A percentile compares a stretch with the other conserved stretches of the same genome.
Conservation (phyloP, 192 early-diverging fungal genomes). For the Chytriomyces sp. region DNA sequence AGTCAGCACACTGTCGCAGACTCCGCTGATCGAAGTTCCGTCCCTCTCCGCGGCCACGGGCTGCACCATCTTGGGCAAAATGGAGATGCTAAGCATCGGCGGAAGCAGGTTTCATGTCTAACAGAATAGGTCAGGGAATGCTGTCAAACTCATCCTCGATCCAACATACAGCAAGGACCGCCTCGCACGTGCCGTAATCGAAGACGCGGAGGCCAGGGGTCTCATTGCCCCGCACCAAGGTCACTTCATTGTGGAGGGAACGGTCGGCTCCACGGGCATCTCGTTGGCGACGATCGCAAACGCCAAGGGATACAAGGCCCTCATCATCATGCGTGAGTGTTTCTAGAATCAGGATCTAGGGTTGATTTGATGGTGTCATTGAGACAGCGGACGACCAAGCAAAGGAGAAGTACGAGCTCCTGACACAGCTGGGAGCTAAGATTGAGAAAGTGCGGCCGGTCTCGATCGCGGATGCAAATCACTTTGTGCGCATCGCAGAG, state of each 20-base stretch:
- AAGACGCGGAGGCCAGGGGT: constrained; percentile 71
- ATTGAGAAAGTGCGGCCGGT: constrained; percentile 92
- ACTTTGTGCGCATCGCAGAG: constrained; percentile 91
- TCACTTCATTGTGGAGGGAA: constrained; percentile 90
- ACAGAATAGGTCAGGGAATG: neutral
- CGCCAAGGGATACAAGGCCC: constrained; percentile 88
- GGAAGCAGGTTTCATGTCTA: constrained; percentile 48
- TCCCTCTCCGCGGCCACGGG: constrained; percentile 88
- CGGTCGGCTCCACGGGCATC: constrained; percentile 94
- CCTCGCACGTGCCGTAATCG: constrained; percentile 84
- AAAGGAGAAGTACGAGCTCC: constrained; percentile 81
- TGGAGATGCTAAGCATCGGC: constrained; percentile 89
- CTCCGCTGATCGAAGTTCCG: constrained; percentile 83
- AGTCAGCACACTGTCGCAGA: constrained; percentile 40
- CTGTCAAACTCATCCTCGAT: neutral
- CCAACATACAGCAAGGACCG: constrained; percentile 73
- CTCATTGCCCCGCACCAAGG: constrained; percentile 72
- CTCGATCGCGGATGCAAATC: constrained; percentile 85
- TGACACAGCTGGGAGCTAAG: constrained; percentile 79
- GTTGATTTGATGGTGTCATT: neutral
- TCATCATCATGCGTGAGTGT: constrained; percentile 98
- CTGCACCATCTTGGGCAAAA: constrained; percentile 73
- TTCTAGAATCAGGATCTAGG: constrained; percentile 23
- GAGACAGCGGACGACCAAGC: constrained; percentile 90
- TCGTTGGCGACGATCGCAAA: constrained; percentile 88